A percentile compares a stretch with the other conserved stretches of the same genome.
These are phyloP conservation scores for Trichoderma simmonsii DNA, from an alignment of 2,329 filamentous ascomycete genomes.

Conservation along the genomic window DNA sequence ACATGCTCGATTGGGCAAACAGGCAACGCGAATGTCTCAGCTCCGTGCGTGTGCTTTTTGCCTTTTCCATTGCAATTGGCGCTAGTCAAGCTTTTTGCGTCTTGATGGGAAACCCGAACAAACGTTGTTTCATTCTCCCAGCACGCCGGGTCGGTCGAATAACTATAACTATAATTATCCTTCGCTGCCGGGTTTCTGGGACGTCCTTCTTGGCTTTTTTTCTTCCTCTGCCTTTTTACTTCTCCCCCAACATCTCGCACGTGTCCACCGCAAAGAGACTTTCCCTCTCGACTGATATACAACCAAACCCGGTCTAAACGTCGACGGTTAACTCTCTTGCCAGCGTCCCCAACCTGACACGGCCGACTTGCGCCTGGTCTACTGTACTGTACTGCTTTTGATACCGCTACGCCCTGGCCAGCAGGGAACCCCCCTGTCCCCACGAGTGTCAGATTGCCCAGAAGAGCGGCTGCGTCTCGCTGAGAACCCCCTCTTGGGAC, in stretches of 20 bases:
- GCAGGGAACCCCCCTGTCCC: background rate
- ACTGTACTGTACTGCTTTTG: background rate
- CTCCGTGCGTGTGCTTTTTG: background rate
- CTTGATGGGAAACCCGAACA: background rate
- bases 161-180: background rate
- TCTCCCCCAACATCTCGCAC: background rate
- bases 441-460: slow-evolving; percentile 7
- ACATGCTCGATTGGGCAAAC: background rate
- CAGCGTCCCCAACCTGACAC: background rate
- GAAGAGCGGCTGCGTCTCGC: slow-evolving; percentile 4
- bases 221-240: no score
- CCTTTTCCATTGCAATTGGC: background rate
- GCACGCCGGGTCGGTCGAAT: background rate
- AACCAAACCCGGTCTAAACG: no score
- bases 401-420: background rate
- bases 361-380: background rate
- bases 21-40: background rate
- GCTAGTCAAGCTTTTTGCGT: slow-evolving; percentile 8
- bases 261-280: background rate
- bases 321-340: background rate
- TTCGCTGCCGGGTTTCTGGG: background rate
- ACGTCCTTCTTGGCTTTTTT: background rate
- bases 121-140: background rate
- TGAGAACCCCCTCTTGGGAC: slow-evolving; percentile 6
- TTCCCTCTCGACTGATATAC: no score